phyloP scores from a whole-genome alignment of 2,329 filamentous ascomycete genomes.

The Xylaria sp. region DNA sequence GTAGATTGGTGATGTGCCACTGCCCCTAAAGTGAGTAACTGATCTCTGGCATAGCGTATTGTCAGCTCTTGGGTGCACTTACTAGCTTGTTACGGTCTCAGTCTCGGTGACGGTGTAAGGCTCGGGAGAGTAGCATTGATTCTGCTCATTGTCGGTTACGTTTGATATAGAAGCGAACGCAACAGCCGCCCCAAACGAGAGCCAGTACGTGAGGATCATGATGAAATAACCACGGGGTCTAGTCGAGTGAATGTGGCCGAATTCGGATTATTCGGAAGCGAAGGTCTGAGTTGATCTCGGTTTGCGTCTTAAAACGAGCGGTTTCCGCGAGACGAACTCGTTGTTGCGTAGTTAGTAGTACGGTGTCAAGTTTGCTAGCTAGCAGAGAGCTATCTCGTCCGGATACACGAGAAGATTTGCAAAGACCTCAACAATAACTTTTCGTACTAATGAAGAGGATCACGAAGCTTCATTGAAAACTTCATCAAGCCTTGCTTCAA shows the following conservation, averaged over 20 bases:
- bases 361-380: neutral
- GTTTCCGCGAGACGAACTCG: slow-evolving; percentile 2
- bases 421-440: neutral
- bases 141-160: slow-evolving; percentile 28
- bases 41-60: slow-evolving; percentile 14
- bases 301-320: slow-evolving; percentile 4
- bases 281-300: slow-evolving; percentile 2
- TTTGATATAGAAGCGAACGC: slow-evolving; percentile 30
- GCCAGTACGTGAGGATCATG: slow-evolving; percentile 34
- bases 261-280: neutral
- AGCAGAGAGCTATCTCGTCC: neutral
- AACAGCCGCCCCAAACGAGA: slow-evolving; percentile 34
- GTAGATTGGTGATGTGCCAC: slow-evolving; percentile 32
- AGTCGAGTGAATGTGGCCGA: neutral
- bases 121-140: slow-evolving; percentile 17
- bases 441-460: neutral
- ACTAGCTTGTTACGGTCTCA: slow-evolving; percentile 31
- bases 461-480: neutral
- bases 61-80: slow-evolving; percentile 19
- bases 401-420: neutral
- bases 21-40: slow-evolving; percentile 18
- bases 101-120: slow-evolving; percentile 32
- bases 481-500: neutral
- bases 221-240: slow-evolving; percentile 14
- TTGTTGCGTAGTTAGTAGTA: neutral